Evolutionary conservation across 257 asterid genomes (phyloP).

Genomic region (Capsicum baccatum): DNA sequence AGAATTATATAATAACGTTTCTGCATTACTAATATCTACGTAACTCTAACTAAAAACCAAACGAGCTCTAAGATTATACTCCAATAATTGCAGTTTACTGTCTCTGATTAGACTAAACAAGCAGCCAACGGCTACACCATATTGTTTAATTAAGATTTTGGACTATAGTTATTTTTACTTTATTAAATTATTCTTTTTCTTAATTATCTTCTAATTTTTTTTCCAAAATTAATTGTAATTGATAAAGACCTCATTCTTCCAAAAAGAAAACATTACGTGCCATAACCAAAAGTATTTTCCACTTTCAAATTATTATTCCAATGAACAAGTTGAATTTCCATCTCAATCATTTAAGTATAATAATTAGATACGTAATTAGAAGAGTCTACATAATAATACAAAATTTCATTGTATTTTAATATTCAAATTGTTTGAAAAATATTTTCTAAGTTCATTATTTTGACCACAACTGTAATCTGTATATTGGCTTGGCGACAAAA

Average conservation of each 20-base stretch:
- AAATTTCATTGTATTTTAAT: not conserved
- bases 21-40: no score
- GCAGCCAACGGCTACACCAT: not conserved
- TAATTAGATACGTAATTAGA: not conserved
- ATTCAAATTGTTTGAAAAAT: not conserved
- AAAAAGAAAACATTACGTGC: not conserved
- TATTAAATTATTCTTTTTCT: no score
- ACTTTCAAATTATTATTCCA: not conserved
- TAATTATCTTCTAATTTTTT: not conserved
- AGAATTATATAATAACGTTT: no score
- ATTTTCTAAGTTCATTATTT: not conserved
- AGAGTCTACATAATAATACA: not conserved
- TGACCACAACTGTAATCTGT: no score
- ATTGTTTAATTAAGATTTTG: not conserved
- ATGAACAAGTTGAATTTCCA: not conserved
- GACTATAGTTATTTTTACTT: not conserved
- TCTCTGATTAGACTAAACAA: not conserved
- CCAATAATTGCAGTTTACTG: no score
- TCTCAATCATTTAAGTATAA: not conserved
- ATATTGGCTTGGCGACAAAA: not conserved
- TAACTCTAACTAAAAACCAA: no score
- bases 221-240: not conserved
- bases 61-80: no score
- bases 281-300: not conserved
- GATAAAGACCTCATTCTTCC: slow-evolving; percentile 4